These are phyloP conservation scores for Hirsutella thompsonii DNA, from an alignment of 2,329 filamentous ascomycete species.

Conservation along the genomic window DNA sequence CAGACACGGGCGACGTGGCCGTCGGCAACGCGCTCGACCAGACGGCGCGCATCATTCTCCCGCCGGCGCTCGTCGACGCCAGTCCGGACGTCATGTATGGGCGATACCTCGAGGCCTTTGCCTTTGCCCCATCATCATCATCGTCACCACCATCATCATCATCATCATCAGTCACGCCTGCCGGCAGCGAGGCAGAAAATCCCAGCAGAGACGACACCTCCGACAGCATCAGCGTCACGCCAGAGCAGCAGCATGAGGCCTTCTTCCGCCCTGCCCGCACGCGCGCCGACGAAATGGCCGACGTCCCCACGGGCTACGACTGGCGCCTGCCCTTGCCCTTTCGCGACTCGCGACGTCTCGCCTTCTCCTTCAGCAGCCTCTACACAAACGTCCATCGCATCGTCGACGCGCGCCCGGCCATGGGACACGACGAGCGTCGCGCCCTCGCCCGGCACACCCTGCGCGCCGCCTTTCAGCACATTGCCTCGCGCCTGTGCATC, in stretches of 20 bases:
- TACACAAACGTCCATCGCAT: slow-evolving; percentile 40
- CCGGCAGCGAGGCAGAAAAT: no score
- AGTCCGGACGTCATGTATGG: slow-evolving; percentile 65
- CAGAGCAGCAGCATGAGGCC: slow-evolving; percentile 22
- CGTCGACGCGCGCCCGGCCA: slow-evolving; percentile 19
- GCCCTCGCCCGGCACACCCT: slow-evolving; percentile 62
- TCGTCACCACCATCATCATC: no score
- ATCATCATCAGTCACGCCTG: no score
- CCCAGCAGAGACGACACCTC: no score
- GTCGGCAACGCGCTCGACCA: slow-evolving; percentile 87
- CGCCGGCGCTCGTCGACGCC: slow-evolving; percentile 37
- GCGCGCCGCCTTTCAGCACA: slow-evolving; percentile 76
- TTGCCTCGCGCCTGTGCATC: slow-evolving; percentile 61
- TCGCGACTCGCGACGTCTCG: slow-evolving; percentile 39
- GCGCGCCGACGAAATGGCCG: slow-evolving; percentile 43
- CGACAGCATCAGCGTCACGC: slow-evolving; percentile 2
- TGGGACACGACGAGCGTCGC: slow-evolving; percentile 48
- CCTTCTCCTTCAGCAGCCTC: slow-evolving; percentile 62
- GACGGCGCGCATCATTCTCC: slow-evolving; percentile 63
- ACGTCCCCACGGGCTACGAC: slow-evolving; percentile 22
- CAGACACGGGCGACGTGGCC: slow-evolving; percentile 66
- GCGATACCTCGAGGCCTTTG: slow-evolving; percentile 64
- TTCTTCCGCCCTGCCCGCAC: slow-evolving; percentile 44
- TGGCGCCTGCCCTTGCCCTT: slow-evolving; percentile 64
- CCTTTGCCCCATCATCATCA: no score